phyloP scores from a whole-genome alignment of 805 yeast species.

The Wickerhamomyces hampshirensis region DNA sequence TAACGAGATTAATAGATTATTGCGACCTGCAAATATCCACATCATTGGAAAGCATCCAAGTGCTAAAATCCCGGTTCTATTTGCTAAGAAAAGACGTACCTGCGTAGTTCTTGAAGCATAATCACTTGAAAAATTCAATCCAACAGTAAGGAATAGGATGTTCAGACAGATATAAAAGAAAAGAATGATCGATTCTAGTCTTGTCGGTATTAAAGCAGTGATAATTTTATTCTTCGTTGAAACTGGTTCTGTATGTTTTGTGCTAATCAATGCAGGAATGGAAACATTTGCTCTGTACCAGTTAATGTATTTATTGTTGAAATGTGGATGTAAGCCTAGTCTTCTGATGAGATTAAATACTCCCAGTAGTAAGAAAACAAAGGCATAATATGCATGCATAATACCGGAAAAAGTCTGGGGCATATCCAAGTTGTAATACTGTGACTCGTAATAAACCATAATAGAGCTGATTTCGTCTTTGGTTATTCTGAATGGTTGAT shows the following conservation, averaged over 20 bases:
- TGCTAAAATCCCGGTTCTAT: constrained; percentile 22
- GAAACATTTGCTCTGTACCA: constrained; percentile 19
- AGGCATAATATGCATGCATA: constrained; percentile 35
- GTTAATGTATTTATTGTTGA: constrained; percentile 12
- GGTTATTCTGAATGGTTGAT: constrained; percentile 11
- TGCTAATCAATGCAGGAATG: constrained; percentile 18
- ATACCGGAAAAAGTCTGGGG: constrained; percentile 25
- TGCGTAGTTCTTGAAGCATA: neutral
- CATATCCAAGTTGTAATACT: constrained; percentile 17
- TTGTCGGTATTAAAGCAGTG: constrained; percentile 19
- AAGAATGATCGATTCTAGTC: constrained; percentile 26
- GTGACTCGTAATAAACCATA: constrained; percentile 3
- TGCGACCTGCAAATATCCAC: constrained; percentile 64
- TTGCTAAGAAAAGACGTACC: constrained; percentile 8
- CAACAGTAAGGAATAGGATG: constrained; percentile 9
- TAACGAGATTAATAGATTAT: constrained; percentile 53
- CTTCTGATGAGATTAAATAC: constrained; percentile 27
- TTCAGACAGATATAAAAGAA: constrained; percentile 29
- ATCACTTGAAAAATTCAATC: neutral
- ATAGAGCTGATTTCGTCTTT: neutral
- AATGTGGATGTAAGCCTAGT: constrained; percentile 15
- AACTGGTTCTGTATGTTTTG: constrained; percentile 11
- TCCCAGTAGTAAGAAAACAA: constrained; percentile 33
- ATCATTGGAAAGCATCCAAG: constrained; percentile 46
- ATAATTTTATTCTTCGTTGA: constrained; percentile 1